Base-by-base conservation (phyloP, 768 basidiomycete genomes). In the Suillus brevipes region DNA sequence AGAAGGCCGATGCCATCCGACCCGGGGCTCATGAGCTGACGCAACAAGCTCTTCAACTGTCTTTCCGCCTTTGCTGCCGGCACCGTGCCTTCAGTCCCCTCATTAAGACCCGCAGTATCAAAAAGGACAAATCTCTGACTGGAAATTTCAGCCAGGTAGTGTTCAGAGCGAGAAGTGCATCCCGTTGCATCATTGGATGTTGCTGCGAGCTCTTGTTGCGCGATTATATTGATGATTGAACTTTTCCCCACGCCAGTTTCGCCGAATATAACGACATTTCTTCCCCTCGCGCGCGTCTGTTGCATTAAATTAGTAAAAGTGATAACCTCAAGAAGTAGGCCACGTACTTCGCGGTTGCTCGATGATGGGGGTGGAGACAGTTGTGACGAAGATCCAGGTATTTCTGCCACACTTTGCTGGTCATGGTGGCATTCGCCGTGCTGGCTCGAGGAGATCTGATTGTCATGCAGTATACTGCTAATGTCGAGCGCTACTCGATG, bases 101-200 rank as follows among this genome's bases (percentile, higher is more conserved):
- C 79, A 47, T 77, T 70, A 23, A 82, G 74, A 25, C 81, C 80
- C 12, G 73, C 74, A 8, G 78, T 82, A 56, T 81, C 81, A 74
- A 78, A 74, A 0, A 80, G 38, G 2, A 55, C 20, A 0, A 55
- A 55, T 20, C 5, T 34, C 53, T 55, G 31, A 9, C 20, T 13
- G 55, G 36, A 64, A 74, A 49, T 7, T 23, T 14, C 6, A 25
- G 6, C 53, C 53, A 18, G 59, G 12, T 6, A 70, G 37, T 1
- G 7, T 64, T 57, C 18, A 37, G 14, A 49, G 8, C 4, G 10
- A 18, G 25, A 52, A 23, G 74, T 75, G 58, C 74, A 75, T 31
- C 64, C 68, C 0, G n/a, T 25, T 16, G 64, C 28, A 38, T 63
- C 66, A 7, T 64, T 61, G 12, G 70, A 68, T 36, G 67, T 56